Base-by-base conservation (phyloP, 1,284 basidiomycete genomes). In the Pyrrhoderma noxium region DNA sequence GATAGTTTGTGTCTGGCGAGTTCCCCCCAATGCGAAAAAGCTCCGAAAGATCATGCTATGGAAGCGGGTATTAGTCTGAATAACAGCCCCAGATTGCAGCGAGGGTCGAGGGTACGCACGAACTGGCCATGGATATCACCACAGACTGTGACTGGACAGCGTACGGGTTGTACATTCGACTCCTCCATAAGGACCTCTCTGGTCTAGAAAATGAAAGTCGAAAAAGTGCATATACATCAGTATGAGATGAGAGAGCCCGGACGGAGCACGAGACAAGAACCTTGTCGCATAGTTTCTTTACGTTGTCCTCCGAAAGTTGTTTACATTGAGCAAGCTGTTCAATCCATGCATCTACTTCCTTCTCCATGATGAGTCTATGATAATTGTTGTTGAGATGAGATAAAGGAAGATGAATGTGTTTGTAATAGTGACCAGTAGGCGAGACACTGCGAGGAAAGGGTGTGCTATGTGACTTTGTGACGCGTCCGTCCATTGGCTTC, bases 41-140 rank as follows among this genome's bases (percentile, higher is more conserved):
- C 69, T 99, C 96, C 56, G 93, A 96, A 52, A 99, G 85, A 75
- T 99, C 96, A 71, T 98, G 94, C 94, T 98, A 67, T 36, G 19
- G n/a, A 22, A 38, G 44, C 42, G 52, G 59, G 52, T 54, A 55
- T 53, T 50, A 49, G 55, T 63, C 53, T 54, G 59, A 39, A 45
- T 55, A 36, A 46, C 53, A 59, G 62, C 61, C 57, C 22, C 57
- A 56, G 58, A 56, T 61, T 16, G 60, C 59, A 57, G 57, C 52
- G 50, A 59, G 53, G 53, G 48, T 38, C 38, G 57, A 57, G 55
- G 45, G 52, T 42, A 89, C 93, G 75, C 70, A 98, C 94, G 71
- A 99, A 99, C 83, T 99, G 95, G 56, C 95, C 95, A 70, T 99
- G 95, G 59, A 99, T 98, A 73, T 99, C 95, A 59, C 93, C 93